Base-by-base conservation (phyloP, 2,329 filamentous ascomycete genomes). In the Pseudogymnoascus sp. region DNA sequence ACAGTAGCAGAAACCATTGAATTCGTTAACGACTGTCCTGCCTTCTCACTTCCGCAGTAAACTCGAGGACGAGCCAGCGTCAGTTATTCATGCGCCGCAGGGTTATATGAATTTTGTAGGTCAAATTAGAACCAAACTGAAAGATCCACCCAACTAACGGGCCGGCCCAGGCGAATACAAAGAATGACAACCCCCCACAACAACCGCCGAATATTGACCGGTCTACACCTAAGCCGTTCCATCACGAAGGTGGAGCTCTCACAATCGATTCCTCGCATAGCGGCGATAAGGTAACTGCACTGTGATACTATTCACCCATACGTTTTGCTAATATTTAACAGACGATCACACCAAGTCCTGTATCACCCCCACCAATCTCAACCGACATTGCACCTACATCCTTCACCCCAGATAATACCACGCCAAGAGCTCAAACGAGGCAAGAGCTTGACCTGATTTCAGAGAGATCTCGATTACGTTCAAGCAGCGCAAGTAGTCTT, bases 21-120 rank as follows among this genome's bases (percentile, higher is more conserved):
- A 36, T 21, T 25, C 34, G 16, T 34, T 86, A 14, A 78, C 77
- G 61, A 88, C 85, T 4, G 83, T 81, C 65, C 70, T 88, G 8
- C 76, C 84, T 2, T 83, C 85, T 44, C 78, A 81, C 64, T 70
- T 88, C 73, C 78, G 86, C 72, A 81, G 82, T 61, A 77, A 78
- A 62, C 82, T 83, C 23, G 87, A 86, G 66, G 91, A 96, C 68
- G 91, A 93, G 68, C 88, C 91, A 23, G 83, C 91, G 62, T 97
- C 93, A 1, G 93, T 96, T 62, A 96, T 97, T 69, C 93, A 96
- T 79, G 91, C 90, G 14, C 92, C 93, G 0, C 82, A 91, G 67
- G 90, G 89, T 66, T 97, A 95, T 75, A 83, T 85, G 63, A 84
- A 84, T 69, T 96, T 95, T 84, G 90, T 95, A 74, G 72, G 84